Percentiles rank a stretch among this genome's conserved stretches.
Conservation (phyloP, 2,329 filamentous ascomycete genomes). For the Ilyonectria mors-panacis region DNA sequence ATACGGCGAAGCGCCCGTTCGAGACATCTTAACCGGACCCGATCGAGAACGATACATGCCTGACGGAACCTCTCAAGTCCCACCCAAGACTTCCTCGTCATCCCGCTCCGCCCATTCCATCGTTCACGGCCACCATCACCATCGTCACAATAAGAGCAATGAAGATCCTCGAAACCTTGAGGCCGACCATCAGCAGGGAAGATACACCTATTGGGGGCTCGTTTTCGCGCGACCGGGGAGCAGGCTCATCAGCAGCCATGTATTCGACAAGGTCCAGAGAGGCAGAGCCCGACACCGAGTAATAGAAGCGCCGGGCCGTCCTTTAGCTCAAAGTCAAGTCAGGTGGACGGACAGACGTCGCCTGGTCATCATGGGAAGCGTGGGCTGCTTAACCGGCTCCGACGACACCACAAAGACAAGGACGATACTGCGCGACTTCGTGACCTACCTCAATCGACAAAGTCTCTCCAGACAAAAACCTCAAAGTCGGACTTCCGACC, state of each 20-base stretch:
- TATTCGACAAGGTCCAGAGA: constrained; percentile 69
- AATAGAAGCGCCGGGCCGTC: constrained; percentile 69
- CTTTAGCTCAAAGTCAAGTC: constrained; percentile 63
- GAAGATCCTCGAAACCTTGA: constrained; percentile 75
- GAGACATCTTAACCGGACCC: constrained; percentile 76
- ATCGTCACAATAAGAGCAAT: constrained; percentile 79
- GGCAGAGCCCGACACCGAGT: constrained; percentile 87
- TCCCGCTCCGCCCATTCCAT: constrained; percentile 72
- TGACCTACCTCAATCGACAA: constrained; percentile 67
- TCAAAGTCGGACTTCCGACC: constrained; percentile 64
- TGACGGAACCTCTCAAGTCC: constrained; percentile 63
- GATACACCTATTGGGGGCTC: constrained; percentile 70
- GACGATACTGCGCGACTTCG: constrained; percentile 58
- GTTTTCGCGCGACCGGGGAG: constrained; percentile 66
- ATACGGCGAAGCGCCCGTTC: constrained; percentile 84
- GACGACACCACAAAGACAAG: constrained; percentile 70
- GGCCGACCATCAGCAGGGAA: constrained; percentile 83
- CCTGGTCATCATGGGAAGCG: constrained; percentile 69
- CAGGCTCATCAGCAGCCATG: constrained; percentile 60
- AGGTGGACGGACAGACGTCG: constrained; percentile 70
- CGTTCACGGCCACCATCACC: constrained; percentile 75
- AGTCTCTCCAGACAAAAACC: constrained; percentile 66
- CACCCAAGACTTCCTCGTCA: constrained; percentile 74
- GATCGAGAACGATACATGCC: constrained; percentile 78
- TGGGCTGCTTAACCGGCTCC: constrained; percentile 65